A percentile compares a stretch with the other conserved stretches of the same genome.
phyloP scores from a whole-genome alignment of 1,284 basidiomycete species.

The Ceratobasidium sp. region DNA sequence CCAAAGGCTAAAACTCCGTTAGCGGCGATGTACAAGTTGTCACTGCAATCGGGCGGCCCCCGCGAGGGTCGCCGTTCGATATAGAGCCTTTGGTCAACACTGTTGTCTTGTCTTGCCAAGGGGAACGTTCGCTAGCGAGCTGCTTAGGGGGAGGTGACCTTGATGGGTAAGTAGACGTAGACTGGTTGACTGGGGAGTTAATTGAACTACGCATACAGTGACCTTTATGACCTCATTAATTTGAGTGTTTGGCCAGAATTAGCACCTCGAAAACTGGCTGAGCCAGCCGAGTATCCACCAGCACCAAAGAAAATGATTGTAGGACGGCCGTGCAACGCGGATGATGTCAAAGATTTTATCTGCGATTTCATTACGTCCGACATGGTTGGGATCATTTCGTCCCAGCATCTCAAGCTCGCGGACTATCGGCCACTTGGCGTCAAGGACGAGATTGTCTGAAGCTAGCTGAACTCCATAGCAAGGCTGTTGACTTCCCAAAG shows the following conservation, averaged over 20 bases:
- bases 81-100: slow-evolving; percentile 62
- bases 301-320: slow-evolving; percentile 58
- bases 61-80: slow-evolving; percentile 42
- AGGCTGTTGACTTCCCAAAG: slow-evolving; percentile 76
- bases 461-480: slow-evolving; percentile 68
- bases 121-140: slow-evolving; percentile 68
- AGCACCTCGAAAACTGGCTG: slow-evolving; percentile 57
- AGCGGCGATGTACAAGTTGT: slow-evolving; percentile 66
- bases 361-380: slow-evolving; percentile 74
- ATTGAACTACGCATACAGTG: slow-evolving; percentile 38
- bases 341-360: slow-evolving; percentile 75
- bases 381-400: slow-evolving; percentile 62
- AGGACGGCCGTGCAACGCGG: slow-evolving; percentile 63
- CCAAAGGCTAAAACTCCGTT: slow-evolving; percentile 8
- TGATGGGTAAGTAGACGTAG: slow-evolving; percentile 63
- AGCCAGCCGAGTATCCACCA: slow-evolving; percentile 62
- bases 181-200: neutral
- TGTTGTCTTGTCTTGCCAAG: slow-evolving; percentile 73
- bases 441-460: slow-evolving; percentile 65
- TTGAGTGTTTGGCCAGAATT: slow-evolving; percentile 56
- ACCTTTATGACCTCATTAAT: slow-evolving; percentile 50
- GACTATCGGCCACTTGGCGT: slow-evolving; percentile 67
- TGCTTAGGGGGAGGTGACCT: slow-evolving; percentile 76
- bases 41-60: slow-evolving; percentile 70
- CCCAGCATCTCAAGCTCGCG: slow-evolving; percentile 70